Evolutionary conservation across 306 rosid genomes (phyloP).

Genomic region (Dryas octopetala): DNA sequence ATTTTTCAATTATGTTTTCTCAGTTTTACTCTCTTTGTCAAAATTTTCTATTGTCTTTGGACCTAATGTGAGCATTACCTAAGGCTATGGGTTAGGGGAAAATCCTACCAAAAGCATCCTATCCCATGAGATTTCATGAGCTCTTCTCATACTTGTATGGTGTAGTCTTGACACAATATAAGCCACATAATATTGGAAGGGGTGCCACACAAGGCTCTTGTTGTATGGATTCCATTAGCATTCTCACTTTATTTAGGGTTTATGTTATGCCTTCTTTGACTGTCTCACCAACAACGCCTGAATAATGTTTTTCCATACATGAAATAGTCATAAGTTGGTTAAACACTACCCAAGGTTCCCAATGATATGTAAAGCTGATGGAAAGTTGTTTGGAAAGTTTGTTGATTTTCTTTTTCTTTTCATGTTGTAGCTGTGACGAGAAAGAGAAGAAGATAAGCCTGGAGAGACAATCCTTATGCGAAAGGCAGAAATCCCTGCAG

Average conservation of each 20-base stretch:
- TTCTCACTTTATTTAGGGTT: not conserved
- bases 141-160: not conserved
- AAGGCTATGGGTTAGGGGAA: not conserved
- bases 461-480: slow-evolving; percentile 75
- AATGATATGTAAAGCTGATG: slow-evolving; percentile 17
- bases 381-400: not conserved
- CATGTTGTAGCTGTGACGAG: slow-evolving; percentile 64
- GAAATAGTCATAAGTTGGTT: slow-evolving; percentile 1
- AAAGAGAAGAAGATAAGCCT: slow-evolving; percentile 74
- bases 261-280: not conserved
- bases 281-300: not conserved
- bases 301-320: not conserved
- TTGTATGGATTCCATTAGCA: not conserved
- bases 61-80: not conserved
- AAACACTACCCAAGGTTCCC: not conserved
- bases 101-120: not conserved
- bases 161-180: too few species aligned
- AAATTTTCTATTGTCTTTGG: not conserved
- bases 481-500: slow-evolving; percentile 76
- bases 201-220: not conserved
- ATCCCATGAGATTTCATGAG: not conserved
- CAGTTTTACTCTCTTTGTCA: not conserved
- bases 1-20: not conserved
- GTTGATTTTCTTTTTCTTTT: slow-evolving; percentile 12
- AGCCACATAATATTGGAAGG: not conserved